Percentiles rank a stretch among this genome's conserved stretches.
These are phyloP conservation scores for Trichoderma aggressivum DNA, from an alignment of 2,329 filamentous ascomycete genomes.

Conservation along the genomic window DNA sequence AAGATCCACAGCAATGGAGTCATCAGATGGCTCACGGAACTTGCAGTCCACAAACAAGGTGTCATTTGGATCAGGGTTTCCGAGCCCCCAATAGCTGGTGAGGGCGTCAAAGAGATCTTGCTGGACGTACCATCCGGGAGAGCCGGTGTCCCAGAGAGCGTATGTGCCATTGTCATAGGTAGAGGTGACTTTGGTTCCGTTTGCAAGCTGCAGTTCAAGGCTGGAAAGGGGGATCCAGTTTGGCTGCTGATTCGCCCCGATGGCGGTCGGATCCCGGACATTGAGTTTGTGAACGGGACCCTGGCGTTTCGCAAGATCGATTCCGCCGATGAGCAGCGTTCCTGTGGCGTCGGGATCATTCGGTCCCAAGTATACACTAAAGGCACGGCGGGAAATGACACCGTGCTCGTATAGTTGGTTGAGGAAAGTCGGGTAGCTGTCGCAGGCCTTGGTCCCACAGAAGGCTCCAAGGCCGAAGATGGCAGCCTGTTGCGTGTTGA, in stretches of 20 bases:
- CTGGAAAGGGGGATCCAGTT: constrained; percentile 11
- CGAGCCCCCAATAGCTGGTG: constrained; percentile 15
- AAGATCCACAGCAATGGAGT: constrained; percentile 5
- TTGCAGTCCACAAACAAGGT: constrained; percentile 19
- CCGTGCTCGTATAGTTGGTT: constrained; percentile 17
- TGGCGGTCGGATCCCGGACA: neutral
- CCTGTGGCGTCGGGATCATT: constrained; percentile 10
- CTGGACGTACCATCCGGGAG: constrained; percentile 17
- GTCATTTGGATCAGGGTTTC: neutral
- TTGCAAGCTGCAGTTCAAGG: neutral
- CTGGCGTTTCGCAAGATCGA: constrained; percentile 19
- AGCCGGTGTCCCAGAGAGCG: constrained; percentile 16
- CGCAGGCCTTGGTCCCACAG: constrained; percentile 11
- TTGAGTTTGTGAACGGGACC: constrained; percentile 12
- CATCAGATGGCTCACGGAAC: neutral
- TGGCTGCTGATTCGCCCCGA: constrained; percentile 1
- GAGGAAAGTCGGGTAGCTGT: constrained; percentile 11
- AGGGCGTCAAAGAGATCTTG: constrained; percentile 12
- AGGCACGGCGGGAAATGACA: constrained; percentile 15
- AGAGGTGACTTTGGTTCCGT: neutral
- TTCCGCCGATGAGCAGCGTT: constrained; percentile 16
- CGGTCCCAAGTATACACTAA: constrained; percentile 19
- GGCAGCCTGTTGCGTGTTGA: constrained; percentile 11
- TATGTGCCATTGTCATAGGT: constrained; percentile 13
- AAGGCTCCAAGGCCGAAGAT: constrained; percentile 20